A percentile compares a stretch with the other conserved stretches of the same genome.
Evolutionary conservation across 179 eudicot genomes (phyloP).

Genomic region (Silene coronaria): DNA sequence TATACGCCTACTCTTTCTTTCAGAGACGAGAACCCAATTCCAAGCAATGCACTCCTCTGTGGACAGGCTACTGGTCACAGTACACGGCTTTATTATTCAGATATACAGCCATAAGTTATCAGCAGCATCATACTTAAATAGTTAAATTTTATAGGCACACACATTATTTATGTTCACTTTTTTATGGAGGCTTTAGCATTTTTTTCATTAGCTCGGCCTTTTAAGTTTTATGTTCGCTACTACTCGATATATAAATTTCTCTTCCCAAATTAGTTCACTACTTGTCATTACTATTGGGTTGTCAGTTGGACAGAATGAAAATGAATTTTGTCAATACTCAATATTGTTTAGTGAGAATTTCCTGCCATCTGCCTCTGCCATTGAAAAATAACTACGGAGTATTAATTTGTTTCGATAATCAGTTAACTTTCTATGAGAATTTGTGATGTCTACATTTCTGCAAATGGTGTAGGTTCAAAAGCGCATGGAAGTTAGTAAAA

Average conservation of each 20-base stretch:
- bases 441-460: too few species aligned
- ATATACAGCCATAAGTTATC: constrained; percentile 2
- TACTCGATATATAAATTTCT: too few species aligned
- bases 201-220: not conserved
- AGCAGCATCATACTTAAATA: not conserved
- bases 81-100: constrained; percentile 32
- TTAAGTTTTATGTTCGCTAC: not conserved
- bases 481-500: too few species aligned
- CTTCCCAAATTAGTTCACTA: too few species aligned
- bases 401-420: too few species aligned
- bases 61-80: constrained; percentile 62
- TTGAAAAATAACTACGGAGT: not conserved
- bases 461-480: too few species aligned
- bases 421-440: too few species aligned
- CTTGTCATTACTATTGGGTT: not conserved
- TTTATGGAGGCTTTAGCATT: not conserved
- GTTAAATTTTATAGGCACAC: not conserved
- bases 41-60: constrained; percentile 77
- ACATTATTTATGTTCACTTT: not conserved
- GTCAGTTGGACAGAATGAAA: not conserved
- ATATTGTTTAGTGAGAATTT: not conserved
- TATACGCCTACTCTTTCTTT: constrained; percentile 55
- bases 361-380: not conserved
- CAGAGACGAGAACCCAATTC: constrained; percentile 78
- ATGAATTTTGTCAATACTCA: not conserved